A percentile compares a stretch with the other conserved stretches of the same genome.
Conservation (phyloP, 2,329 filamentous ascomycete genomes). For the Seiridium cupressi region DNA sequence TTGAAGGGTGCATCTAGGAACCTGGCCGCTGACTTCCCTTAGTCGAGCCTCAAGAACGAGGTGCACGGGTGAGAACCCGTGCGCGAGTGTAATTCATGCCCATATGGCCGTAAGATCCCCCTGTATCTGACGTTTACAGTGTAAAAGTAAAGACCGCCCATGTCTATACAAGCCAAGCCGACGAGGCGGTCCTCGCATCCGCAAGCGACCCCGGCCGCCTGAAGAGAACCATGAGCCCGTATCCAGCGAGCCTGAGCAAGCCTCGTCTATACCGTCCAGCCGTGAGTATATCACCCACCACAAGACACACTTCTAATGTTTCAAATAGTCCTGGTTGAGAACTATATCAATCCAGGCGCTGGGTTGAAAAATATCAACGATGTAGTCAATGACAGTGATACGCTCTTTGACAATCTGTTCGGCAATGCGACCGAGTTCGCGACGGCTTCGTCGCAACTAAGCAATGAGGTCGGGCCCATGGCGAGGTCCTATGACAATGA, state of each 20-base stretch:
- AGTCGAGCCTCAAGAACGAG: constrained; percentile 7
- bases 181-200: constrained; percentile 40
- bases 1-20: neutral
- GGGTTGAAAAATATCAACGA: constrained; percentile 45
- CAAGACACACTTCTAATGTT: neutral
- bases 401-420: constrained; percentile 45
- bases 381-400: constrained; percentile 44
- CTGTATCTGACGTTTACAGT: constrained; percentile 27
- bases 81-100: constrained; percentile 2
- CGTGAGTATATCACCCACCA: constrained; percentile 25
- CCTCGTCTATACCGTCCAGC: constrained; percentile 26
- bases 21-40: neutral
- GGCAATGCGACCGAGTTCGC: constrained; percentile 19
- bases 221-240: constrained; percentile 25
- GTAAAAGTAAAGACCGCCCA: constrained; percentile 36
- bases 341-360: constrained; percentile 45
- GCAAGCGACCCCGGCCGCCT: constrained; percentile 33
- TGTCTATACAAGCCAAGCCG: constrained; percentile 42
- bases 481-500: constrained; percentile 40
- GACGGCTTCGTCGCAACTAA: constrained; percentile 9
- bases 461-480: constrained; percentile 24
- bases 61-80: constrained; percentile 6
- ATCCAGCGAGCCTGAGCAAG: constrained; percentile 21
- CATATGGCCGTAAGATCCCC: neutral
- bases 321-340: constrained; percentile 29